Conservation (phyloP, 192 early-diverging fungal species). For the Mortierella alpina region DNA sequence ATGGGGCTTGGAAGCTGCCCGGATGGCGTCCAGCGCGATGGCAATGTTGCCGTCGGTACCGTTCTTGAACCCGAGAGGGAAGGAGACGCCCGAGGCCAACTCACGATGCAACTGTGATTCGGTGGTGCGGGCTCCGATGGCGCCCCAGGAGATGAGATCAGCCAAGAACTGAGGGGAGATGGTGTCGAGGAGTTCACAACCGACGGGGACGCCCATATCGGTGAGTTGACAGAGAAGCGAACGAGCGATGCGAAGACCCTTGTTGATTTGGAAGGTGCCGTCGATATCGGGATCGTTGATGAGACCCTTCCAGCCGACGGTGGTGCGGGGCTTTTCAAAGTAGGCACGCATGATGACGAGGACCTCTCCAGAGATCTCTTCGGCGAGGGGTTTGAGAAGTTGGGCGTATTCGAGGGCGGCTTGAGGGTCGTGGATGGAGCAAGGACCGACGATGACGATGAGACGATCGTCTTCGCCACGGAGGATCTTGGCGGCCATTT, state of each 20-base stretch:
- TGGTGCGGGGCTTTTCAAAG: conserved; percentile 99
- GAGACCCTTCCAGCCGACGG: conserved; percentile 90
- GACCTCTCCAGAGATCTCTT: conserved; percentile 78
- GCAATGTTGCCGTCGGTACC: conserved; percentile 92
- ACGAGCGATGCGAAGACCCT: conserved; percentile 90
- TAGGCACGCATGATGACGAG: conserved; percentile 95
- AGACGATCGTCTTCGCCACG: conserved; percentile 87
- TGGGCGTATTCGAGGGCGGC: conserved; percentile 89
- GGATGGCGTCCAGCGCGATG: conserved; percentile 82
- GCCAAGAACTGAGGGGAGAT: conserved; percentile 96
- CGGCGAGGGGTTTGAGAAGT: conserved; percentile 53
- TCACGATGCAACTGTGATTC: conserved; percentile 96
- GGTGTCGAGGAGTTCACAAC: conserved; percentile 92
- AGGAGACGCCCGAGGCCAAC: conserved; percentile 91
- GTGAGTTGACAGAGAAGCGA: conserved; percentile 84
- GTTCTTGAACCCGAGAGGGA: conserved; percentile 99
- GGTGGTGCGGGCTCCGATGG: conserved; percentile 96
- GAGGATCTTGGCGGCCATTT: conserved; percentile 79
- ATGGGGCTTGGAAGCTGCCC: conserved; percentile 79
- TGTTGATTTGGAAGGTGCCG: conserved; percentile 94
- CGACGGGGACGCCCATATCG: conserved; percentile 85
- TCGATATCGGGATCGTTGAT: conserved; percentile 86
- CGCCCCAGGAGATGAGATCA: conserved; percentile 95
- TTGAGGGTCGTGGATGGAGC: conserved; percentile 93
- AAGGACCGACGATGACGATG: conserved; percentile 93